A percentile compares a stretch with the other conserved stretches of the same genome.
These are phyloP conservation scores for Coccinonectria pachysandricola DNA, from an alignment of 2,329 filamentous ascomycete genomes.

Conservation along the genomic window DNA sequence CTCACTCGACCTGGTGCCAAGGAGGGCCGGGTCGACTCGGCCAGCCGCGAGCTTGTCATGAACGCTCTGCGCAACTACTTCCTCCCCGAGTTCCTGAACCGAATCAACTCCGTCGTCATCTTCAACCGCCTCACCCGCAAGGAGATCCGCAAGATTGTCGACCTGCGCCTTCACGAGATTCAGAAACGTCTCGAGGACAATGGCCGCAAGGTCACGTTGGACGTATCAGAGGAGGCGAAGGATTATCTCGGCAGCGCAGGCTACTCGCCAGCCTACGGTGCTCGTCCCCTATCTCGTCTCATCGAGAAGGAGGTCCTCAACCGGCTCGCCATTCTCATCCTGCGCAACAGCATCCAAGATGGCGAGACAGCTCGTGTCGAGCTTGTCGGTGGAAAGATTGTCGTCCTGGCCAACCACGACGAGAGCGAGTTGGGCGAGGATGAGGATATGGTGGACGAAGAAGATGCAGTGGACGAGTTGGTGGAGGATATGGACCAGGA, in stretches of 20 bases:
- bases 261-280: conserved; percentile 93
- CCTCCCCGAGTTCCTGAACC: conserved; percentile 96
- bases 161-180: conserved; percentile 77
- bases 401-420: conserved; percentile 71
- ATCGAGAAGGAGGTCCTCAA: conserved; percentile 98
- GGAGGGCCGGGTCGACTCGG: conserved; percentile 76
- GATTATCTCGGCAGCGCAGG: conserved; percentile 87
- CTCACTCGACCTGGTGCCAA: conserved; percentile 68
- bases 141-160: conserved; percentile 94
- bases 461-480: conserved; percentile 64
- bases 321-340: conserved; percentile 78
- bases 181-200: conserved; percentile 85
- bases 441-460: conserved; percentile 61
- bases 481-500: conserved; percentile 53
- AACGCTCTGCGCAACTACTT: conserved; percentile 88
- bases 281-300: conserved; percentile 73
- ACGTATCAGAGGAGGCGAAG: conserved; percentile 75
- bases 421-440: conserved; percentile 54
- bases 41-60: conserved; percentile 84
- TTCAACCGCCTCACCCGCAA: conserved; percentile 88
- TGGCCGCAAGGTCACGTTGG: conserved; percentile 72
- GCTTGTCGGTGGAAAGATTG: conserved; percentile 67
- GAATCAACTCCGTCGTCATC: conserved; percentile 91
- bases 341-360: conserved; percentile 74
- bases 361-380: conserved; percentile 75